Conservation (phyloP, 2,329 filamentous ascomycete genomes). For the Chrysosporium queenslandicum region DNA sequence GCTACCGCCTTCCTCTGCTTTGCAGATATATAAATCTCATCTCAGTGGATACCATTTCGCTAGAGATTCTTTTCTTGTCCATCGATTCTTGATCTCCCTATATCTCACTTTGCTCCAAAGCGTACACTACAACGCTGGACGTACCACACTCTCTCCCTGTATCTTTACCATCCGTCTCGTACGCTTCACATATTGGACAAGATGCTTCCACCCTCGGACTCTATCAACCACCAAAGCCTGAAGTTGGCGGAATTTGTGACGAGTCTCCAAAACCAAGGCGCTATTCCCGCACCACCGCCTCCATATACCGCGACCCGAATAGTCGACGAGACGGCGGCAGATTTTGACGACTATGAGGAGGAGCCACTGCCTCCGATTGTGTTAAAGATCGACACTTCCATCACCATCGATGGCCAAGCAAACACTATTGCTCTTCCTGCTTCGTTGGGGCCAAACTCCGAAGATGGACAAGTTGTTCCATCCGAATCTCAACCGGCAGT, state of each 20-base stretch:
- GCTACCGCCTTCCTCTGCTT: background rate
- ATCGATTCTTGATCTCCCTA: background rate
- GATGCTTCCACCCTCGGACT: constrained; percentile 27
- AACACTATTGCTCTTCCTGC: constrained; percentile 27
- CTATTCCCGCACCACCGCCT: constrained; percentile 18
- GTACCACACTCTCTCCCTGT: background rate
- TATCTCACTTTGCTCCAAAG: background rate
- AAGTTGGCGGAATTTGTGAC: constrained; percentile 23
- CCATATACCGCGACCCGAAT: constrained; percentile 19
- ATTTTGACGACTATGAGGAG: constrained; percentile 17
- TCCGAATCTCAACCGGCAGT: constrained; percentile 4
- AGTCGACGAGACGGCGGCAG: background rate
- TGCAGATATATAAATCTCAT: background rate
- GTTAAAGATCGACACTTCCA: constrained; percentile 31
- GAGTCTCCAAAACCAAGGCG: constrained; percentile 16
- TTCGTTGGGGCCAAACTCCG: background rate
- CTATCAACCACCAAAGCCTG: constrained; percentile 22
- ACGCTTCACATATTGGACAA: background rate
- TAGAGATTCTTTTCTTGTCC: background rate
- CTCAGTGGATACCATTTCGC: too few relatives aligned
- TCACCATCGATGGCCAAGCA: constrained; percentile 27
- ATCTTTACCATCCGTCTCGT: background rate
- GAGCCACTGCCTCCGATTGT: constrained; percentile 20
- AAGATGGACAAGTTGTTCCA: constrained; percentile 2
- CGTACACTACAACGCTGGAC: background rate